Evolutionary conservation across 306 rosid species (phyloP), one percentile per base, ranked within the genome.

Genomic region (Inga laurina): DNA sequence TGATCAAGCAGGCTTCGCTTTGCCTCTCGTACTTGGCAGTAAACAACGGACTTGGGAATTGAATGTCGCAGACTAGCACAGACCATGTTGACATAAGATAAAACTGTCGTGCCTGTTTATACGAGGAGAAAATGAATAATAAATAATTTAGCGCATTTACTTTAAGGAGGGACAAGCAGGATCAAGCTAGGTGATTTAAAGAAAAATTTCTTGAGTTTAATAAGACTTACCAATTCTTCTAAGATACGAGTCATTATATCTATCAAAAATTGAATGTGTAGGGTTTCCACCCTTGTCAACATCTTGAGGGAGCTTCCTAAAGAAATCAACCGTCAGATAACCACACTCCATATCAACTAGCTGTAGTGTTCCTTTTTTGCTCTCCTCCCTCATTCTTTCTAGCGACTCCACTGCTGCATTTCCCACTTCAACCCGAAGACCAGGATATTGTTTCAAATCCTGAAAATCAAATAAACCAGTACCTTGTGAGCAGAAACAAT

Each of bases 251-350:
- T 95, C 98, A 54, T 93, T 95, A 77, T 93, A 95, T 93, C 98
- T 91, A 72, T 95, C 98, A 64, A 93, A 95, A 85, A 93, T 84
- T 16, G 98, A 95, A 88, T 93, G 98, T 1, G 98, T 92, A n/a
- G 98, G 97, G 84, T 93, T 93, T 88, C 98, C 98, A 15, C 98
- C 98, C 91, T 95, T 95, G 57, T 95, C 98, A 82, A 95, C 88
- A 76, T 95, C 97, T 73, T 95, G 98, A 83, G 98, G 98, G 82
- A 95, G 97, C 86, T 89, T 95, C 74, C 98, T 90, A 83, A 95
- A 95, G 95, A 88, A 95, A 67, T 95, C 98, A 64, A 93, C 97
- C 0, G 97, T 95, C 85, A 95, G 88, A 89, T 95, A 95, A 80
- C 97, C 88, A 77, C 93, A 85, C 81, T 95, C 98, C 98, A 95